phyloP scores from a whole-genome alignment of 1,284 basidiomycete species.

The Moesziomyces globuligerus region DNA sequence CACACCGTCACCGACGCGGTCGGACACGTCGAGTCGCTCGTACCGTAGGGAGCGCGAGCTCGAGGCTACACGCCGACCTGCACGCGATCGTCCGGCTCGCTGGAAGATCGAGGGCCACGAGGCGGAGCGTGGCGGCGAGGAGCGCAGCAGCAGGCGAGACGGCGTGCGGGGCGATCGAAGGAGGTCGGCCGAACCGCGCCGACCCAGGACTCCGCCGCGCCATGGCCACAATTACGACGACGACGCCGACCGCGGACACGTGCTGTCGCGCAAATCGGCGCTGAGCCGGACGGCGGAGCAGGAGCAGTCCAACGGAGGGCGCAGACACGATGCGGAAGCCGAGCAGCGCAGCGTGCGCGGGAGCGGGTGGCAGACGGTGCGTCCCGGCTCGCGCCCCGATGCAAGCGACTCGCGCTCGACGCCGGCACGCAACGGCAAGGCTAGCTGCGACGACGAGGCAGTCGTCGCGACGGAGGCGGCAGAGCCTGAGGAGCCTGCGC shows the following conservation, averaged over 20 bases:
- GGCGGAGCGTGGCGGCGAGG: conserved; percentile 6
- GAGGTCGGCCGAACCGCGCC: conserved; percentile 12
- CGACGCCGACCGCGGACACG: conserved; percentile 26
- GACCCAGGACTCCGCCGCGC: conserved; percentile 18
- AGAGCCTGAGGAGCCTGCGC: conserved; percentile 9
- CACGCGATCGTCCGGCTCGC: conserved; percentile 24
- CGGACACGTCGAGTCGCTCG: conserved; percentile 18
- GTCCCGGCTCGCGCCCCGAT: conserved; percentile 20
- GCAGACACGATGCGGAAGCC: conserved; percentile 19
- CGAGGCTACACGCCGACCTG: conserved; percentile 1
- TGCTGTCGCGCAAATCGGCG: conserved; percentile 28
- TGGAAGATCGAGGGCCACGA: conserved; percentile 26
- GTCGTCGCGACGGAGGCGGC: conserved; percentile 1
- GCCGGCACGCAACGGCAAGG: conserved; percentile 7
- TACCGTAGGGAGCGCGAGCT: conserved; percentile 14
- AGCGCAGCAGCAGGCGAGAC: neutral
- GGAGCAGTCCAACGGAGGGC: conserved; percentile 27
- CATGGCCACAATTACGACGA: conserved; percentile 5
- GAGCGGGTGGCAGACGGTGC: conserved; percentile 40
- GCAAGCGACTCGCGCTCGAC: no score
- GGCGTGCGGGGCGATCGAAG: conserved; percentile 3
- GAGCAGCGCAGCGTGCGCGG: conserved; percentile 32
- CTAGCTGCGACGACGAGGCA: no score
- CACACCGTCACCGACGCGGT: conserved; percentile 27
- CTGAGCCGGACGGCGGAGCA: conserved; percentile 10